A percentile compares a stretch with the other conserved stretches of the same genome.
These are phyloP conservation scores for Jackrogersella minutella DNA, from an alignment of 495 filamentous ascomycete species.

Conservation along the genomic window DNA sequence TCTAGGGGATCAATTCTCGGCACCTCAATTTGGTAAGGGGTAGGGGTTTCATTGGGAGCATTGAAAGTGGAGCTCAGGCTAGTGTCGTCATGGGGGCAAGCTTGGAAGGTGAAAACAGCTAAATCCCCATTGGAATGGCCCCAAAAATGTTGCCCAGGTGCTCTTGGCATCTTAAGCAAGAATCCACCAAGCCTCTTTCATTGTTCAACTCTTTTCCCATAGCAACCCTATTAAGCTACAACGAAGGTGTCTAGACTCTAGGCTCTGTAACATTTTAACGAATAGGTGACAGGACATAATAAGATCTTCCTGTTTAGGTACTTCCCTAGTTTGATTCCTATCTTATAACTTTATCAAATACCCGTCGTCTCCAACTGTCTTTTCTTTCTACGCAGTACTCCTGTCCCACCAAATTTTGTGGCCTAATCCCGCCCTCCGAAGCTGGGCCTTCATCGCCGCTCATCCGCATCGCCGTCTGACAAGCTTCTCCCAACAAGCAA, in stretches of 20 bases:
- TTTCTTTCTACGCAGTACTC: too few species aligned
- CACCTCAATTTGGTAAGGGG: slow-evolving; percentile 34
- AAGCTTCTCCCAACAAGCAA: background rate
- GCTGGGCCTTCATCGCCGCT: background rate
- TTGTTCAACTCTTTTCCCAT: background rate
- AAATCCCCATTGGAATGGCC: slow-evolving; percentile 17
- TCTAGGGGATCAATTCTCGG: slow-evolving; percentile 24
- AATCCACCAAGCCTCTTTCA: background rate
- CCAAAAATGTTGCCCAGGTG: background rate
- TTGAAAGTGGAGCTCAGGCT: slow-evolving; percentile 24
- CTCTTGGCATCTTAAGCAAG: slow-evolving; percentile 22
- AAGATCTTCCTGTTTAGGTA: background rate
- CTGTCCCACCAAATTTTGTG: background rate
- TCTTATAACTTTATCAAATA: slow-evolving; percentile 7
- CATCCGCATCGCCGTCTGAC: slow-evolving; percentile 14
- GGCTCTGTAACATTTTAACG: background rate
- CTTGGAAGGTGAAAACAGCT: slow-evolving; percentile 18
- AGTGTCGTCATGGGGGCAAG: slow-evolving; percentile 42
- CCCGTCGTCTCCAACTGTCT: background rate
- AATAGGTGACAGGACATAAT: background rate
- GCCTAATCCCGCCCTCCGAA: background rate
- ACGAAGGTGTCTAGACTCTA: background rate
- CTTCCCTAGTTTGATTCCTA: background rate
- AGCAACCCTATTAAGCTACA: background rate
- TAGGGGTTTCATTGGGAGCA: slow-evolving; percentile 7